Conservation (phyloP, 1,284 basidiomycete genomes). For the Sutorius eximius region DNA sequence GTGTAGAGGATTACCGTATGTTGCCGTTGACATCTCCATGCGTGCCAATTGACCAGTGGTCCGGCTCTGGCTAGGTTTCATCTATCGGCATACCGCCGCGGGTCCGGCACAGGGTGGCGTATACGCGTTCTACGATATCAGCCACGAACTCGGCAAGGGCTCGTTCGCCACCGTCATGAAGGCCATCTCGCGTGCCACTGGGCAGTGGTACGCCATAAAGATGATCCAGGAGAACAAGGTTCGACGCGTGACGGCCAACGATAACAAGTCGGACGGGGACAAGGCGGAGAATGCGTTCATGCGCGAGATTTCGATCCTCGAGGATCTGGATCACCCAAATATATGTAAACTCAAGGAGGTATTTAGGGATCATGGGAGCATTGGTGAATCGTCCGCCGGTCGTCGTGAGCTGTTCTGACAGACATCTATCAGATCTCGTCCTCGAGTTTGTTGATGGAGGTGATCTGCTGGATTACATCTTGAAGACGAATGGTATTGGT, state of each 20-base stretch:
- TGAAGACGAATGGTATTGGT: constrained; percentile 59
- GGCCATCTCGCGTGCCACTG: constrained; percentile 58
- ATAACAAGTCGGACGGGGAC: constrained; percentile 20
- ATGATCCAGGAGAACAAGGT: constrained; percentile 60
- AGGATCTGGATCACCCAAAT: constrained; percentile 73
- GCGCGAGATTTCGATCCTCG: constrained; percentile 81
- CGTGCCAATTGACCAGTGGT: not conserved
- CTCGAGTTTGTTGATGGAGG: constrained; percentile 84
- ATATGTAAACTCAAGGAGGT: constrained; percentile 82
- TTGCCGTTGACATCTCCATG: constrained; percentile 17
- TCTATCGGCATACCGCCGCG: constrained; percentile 53
- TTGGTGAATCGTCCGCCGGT: constrained; percentile 50
- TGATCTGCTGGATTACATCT: constrained; percentile 83
- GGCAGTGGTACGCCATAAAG: constrained; percentile 73
- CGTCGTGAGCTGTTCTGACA: not conserved
- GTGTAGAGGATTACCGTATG: constrained; percentile 42
- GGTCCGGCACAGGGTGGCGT: constrained; percentile 51
- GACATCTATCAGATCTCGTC: constrained; percentile 56
- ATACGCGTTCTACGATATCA: constrained; percentile 64
- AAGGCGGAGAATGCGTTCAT: constrained; percentile 46
- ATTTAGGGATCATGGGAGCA: constrained; percentile 66
- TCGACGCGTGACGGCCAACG: constrained; percentile 36
- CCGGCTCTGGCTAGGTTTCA: constrained; percentile 39
- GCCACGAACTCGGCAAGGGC: constrained; percentile 71
- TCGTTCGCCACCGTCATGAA: constrained; percentile 80